Percentiles rank a stretch among this genome's conserved stretches.
phyloP scores from a whole-genome alignment of 108 stramenopile species.

The Cyclotella choctawhatcheeana region DNA sequence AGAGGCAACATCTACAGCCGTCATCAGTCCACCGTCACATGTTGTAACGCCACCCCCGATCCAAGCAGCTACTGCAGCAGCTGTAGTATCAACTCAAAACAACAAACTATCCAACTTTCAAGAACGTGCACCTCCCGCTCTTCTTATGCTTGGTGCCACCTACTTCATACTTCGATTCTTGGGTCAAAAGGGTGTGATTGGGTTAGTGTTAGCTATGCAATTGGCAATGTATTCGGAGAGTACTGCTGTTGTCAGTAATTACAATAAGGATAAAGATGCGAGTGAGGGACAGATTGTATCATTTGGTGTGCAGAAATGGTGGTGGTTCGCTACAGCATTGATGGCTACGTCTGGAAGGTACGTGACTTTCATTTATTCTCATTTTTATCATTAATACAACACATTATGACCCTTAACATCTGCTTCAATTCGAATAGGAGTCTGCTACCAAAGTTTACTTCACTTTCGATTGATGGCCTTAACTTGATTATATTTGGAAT shows the following conservation, averaged over 20 bases:
- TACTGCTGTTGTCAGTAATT: slow-evolving; percentile 49
- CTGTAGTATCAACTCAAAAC: no score
- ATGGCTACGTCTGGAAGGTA: slow-evolving; percentile 43
- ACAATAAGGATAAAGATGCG: slow-evolving; percentile 12
- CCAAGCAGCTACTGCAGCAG: no score
- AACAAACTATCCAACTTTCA: slow-evolving; percentile 52
- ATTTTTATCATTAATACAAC: no score
- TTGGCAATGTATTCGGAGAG: slow-evolving; percentile 62
- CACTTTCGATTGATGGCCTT: slow-evolving; percentile 27
- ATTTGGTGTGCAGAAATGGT: slow-evolving; percentile 61
- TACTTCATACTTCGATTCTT: slow-evolving; percentile 36
- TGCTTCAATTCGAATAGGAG: slow-evolving; percentile 17
- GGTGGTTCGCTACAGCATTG: slow-evolving; percentile 68
- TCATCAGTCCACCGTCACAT: no score
- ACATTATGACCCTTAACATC: no score
- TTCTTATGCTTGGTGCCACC: slow-evolving; percentile 58
- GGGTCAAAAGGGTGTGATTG: slow-evolving; percentile 61
- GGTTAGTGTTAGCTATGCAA: slow-evolving; percentile 56
- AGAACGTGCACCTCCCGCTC: slow-evolving; percentile 56
- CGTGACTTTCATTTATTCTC: neutral
- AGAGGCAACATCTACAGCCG: slow-evolving; percentile 3
- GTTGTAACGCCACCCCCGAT: no score
- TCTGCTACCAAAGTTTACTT: slow-evolving; percentile 32
- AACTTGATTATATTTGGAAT: slow-evolving; percentile 56
- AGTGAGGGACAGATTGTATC: slow-evolving; percentile 19